A percentile compares a stretch with the other conserved stretches of the same genome.
phyloP scores from a whole-genome alignment of 106 monocot genomes.

The Dioscorea dumetorum region DNA sequence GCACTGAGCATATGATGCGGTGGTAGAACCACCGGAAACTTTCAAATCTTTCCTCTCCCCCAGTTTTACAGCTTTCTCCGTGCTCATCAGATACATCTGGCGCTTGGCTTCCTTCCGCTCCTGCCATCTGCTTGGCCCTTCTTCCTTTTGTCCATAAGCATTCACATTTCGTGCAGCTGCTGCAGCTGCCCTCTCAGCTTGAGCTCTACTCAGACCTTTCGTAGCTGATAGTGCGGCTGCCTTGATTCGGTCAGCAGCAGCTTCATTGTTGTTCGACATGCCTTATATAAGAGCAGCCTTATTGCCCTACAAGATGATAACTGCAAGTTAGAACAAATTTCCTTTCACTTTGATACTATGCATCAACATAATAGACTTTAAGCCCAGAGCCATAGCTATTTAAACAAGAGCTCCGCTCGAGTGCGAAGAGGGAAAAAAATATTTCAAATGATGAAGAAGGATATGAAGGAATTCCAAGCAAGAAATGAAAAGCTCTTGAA shows the following conservation, averaged over 20 bases:
- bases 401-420: too few species aligned
- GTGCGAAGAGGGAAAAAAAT: too few species aligned
- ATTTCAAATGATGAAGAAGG: too few species aligned
- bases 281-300: too few species aligned
- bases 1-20: slow-evolving; percentile 49
- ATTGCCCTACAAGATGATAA: too few species aligned
- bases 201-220: slow-evolving; percentile 88
- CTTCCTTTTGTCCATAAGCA: slow-evolving; percentile 99
- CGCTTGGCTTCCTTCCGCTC: slow-evolving; percentile 95
- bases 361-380: too few species aligned
- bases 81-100: slow-evolving; percentile 99
- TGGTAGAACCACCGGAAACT: slow-evolving; percentile 22
- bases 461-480: too few species aligned
- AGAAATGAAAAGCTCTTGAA: too few species aligned
- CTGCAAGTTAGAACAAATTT: too few species aligned
- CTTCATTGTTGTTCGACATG: slow-evolving; percentile 86
- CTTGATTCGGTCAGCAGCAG: slow-evolving; percentile 70
- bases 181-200: slow-evolving; percentile 86
- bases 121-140: slow-evolving; percentile 97
- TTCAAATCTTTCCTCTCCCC: slow-evolving; percentile 80
- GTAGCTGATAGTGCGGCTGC: slow-evolving; percentile 69
- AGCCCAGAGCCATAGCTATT: too few species aligned
- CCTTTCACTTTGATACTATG: too few species aligned
- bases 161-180: slow-evolving; percentile 90
- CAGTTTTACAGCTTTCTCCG: slow-evolving; percentile 88